These are phyloP conservation scores for Carex myosuroides DNA, from an alignment of 176 grass and related monocot genomes.

Conservation along the genomic window DNA sequence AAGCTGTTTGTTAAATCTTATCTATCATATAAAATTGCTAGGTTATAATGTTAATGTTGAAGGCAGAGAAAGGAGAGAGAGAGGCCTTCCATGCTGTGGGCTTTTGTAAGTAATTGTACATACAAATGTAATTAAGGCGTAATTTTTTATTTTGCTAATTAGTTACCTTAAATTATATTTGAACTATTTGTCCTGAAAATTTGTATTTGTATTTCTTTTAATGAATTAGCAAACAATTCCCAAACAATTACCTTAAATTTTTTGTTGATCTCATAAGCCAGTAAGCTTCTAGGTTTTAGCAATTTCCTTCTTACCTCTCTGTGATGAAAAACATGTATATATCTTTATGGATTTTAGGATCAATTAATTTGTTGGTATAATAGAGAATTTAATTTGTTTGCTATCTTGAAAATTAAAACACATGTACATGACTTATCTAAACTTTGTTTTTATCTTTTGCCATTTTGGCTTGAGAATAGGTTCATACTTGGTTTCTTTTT, in stretches of 20 bases:
- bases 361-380: neutral
- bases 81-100: conserved; percentile 68
- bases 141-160: neutral
- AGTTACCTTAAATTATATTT: no score
- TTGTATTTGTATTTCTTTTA: no score
- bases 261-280: neutral
- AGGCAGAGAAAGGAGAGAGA: conserved; percentile 29
- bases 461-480: conserved; percentile 17
- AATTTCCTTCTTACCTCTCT: neutral
- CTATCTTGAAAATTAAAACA: neutral
- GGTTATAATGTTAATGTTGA: conserved; percentile 42
- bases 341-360: neutral
- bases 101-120: conserved; percentile 52
- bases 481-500: conserved; percentile 90
- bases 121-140: neutral
- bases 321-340: neutral
- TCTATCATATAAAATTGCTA: conserved; percentile 23
- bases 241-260: neutral
- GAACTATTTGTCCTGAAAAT: no score
- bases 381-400: neutral
- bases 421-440: neutral
- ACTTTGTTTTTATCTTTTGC: conserved; percentile 2
- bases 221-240: neutral
- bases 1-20: neutral
- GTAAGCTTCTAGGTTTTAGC: neutral